Evolutionary conservation across 1,284 basidiomycete species (phyloP).

Genomic region (Melampsora americana): DNA sequence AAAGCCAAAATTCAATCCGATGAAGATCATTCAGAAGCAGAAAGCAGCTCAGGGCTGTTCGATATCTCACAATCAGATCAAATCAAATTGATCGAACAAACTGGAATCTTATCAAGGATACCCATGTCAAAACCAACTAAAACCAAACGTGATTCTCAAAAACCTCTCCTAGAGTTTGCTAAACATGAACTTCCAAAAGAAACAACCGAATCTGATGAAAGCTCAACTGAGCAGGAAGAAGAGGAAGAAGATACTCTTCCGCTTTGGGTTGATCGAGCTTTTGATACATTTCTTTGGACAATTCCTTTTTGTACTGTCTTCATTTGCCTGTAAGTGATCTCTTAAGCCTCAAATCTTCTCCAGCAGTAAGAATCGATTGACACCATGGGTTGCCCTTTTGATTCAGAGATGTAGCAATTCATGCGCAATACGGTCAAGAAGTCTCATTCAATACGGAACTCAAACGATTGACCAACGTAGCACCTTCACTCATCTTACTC

Average conservation of each 20-base stretch:
- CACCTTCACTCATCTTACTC: conserved; percentile 38
- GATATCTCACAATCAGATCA: conserved; percentile 6
- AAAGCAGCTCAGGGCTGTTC: background rate
- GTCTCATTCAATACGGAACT: conserved; percentile 19
- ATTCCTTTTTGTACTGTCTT: conserved; percentile 36
- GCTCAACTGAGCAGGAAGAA: conserved; percentile 1
- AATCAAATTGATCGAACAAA: conserved; percentile 20
- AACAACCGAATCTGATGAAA: background rate
- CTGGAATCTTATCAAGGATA: conserved; percentile 21
- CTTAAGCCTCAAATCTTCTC: too few species aligned
- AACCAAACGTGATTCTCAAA: background rate
- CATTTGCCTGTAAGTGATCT: conserved; percentile 27
- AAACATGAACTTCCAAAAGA: conserved; percentile 1
- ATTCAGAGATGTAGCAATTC: conserved; percentile 41
- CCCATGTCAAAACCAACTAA: background rate
- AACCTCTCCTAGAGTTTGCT: conserved; percentile 30
- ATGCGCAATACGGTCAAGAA: conserved; percentile 38
- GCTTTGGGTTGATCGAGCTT: conserved; percentile 25
- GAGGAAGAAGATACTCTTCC: conserved; percentile 25
- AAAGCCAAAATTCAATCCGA: background rate
- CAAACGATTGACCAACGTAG: conserved; percentile 10
- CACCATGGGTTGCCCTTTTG: too few species aligned
- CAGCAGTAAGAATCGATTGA: too few species aligned
- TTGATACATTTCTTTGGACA: conserved; percentile 38
- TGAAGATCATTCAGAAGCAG: background rate